phyloP scores from a whole-genome alignment of 2,329 filamentous ascomycete genomes.

The Zasmidium cellare region DNA sequence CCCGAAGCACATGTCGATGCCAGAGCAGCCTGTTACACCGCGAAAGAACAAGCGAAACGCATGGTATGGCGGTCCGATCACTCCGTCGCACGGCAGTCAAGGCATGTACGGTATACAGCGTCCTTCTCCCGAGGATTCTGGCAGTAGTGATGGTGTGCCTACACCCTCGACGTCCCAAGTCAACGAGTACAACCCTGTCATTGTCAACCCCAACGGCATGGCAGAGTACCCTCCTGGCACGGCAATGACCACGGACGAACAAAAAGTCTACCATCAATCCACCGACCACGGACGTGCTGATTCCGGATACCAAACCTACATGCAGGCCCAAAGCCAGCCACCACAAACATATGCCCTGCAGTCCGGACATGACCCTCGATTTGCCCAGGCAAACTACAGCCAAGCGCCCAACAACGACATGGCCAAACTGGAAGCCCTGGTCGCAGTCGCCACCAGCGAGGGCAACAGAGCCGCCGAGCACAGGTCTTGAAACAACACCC shows the following conservation, averaged over 20 bases:
- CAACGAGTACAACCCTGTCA: conserved; percentile 53
- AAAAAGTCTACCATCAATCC: conserved; percentile 36
- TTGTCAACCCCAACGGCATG: conserved; percentile 52
- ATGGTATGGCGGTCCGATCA: conserved; percentile 65
- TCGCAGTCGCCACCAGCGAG: conserved; percentile 65
- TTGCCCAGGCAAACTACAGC: conserved; percentile 27
- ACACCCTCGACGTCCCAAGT: conserved; percentile 52
- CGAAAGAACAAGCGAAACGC: conserved; percentile 66
- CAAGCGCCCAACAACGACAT: conserved; percentile 47
- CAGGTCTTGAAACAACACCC: conserved; percentile 16
- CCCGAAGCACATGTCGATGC: conserved; percentile 38
- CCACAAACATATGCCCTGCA: conserved; percentile 35
- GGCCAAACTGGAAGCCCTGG: conserved; percentile 61
- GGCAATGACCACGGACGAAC: conserved; percentile 39
- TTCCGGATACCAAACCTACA: conserved; percentile 35
- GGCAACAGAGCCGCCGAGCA: conserved; percentile 37
- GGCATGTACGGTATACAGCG: conserved; percentile 38
- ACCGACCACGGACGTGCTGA: conserved; percentile 31
- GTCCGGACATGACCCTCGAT: conserved; percentile 33
- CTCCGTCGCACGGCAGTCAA: conserved; percentile 19
- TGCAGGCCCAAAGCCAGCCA: conserved; percentile 22
- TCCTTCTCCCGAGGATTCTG: conserved; percentile 57
- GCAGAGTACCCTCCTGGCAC: conserved; percentile 44
- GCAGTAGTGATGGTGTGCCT: conserved; percentile 56
- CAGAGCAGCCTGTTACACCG: conserved; percentile 50